Percentiles rank a stretch among this genome's conserved stretches.
Conservation (phyloP, 441 rosid genomes). For the Pelargonium citronellum region DNA sequence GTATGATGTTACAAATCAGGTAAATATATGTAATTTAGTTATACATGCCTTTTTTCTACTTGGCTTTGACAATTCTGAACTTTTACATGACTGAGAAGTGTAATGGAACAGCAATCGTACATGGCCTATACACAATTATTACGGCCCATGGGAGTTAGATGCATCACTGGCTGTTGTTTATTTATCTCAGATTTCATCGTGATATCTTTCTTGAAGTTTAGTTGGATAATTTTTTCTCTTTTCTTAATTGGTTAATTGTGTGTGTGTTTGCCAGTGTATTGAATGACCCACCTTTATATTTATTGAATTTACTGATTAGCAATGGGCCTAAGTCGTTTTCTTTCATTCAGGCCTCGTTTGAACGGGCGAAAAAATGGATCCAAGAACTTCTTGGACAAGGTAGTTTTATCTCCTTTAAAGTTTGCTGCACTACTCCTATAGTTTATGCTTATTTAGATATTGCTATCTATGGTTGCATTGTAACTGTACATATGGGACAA, state of each 20-base stretch:
- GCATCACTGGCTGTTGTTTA: not conserved
- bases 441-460: too few relatives aligned
- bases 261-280: too few relatives aligned
- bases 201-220: not conserved
- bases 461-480: not conserved
- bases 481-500: not conserved
- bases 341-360: conserved; percentile 81
- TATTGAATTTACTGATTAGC: too few relatives aligned
- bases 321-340: not conserved
- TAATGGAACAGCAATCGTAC: not conserved
- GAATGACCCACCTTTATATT: too few relatives aligned
- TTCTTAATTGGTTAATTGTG: not conserved
- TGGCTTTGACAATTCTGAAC: not conserved
- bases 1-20: conserved; percentile 3
- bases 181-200: not conserved
- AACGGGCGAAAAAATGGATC: conserved; percentile 93
- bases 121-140: too few relatives aligned
- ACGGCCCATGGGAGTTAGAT: not conserved
- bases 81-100: not conserved
- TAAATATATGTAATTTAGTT: not conserved
- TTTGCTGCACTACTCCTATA: too few relatives aligned
- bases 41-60: not conserved
- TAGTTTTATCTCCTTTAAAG: conserved; percentile 17
- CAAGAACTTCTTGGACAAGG: conserved; percentile 96
- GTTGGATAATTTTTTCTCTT: not conserved